phyloP scores from a whole-genome alignment of 495 filamentous ascomycete genomes.

The Jackrogersella minutella region DNA sequence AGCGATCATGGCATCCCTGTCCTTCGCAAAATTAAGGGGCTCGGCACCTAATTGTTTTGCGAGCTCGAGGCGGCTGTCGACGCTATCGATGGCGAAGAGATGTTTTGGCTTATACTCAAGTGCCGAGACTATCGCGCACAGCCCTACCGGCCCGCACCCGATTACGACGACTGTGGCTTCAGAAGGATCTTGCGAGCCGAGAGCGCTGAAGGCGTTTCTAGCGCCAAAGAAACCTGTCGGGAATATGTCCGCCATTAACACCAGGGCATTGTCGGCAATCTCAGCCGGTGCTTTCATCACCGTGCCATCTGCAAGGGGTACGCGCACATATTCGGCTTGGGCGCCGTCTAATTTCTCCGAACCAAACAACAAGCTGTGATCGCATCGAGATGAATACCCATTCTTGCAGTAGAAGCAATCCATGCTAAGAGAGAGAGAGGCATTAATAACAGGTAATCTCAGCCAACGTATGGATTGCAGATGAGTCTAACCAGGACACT shows the following conservation, averaged over 20 bases:
- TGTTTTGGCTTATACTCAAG: slow-evolving; percentile 81
- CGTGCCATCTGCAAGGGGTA: slow-evolving; percentile 86
- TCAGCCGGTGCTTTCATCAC: slow-evolving; percentile 77
- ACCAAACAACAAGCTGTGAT: slow-evolving; percentile 78
- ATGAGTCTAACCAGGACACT: slow-evolving; percentile 75
- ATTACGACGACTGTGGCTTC: slow-evolving; percentile 82
- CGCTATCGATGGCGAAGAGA: slow-evolving; percentile 84
- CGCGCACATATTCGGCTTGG: slow-evolving; percentile 89
- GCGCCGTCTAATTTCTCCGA: slow-evolving; percentile 77
- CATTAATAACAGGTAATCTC: slow-evolving; percentile 10
- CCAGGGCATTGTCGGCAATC: slow-evolving; percentile 77
- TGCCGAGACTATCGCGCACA: slow-evolving; percentile 87
- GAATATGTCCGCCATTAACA: slow-evolving; percentile 91
- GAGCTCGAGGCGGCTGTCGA: slow-evolving; percentile 78
- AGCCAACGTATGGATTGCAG: not conserved
- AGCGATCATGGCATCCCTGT: slow-evolving; percentile 71
- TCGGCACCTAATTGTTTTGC: slow-evolving; percentile 84
- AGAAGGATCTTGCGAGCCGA: slow-evolving; percentile 66
- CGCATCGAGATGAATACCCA: slow-evolving; percentile 83
- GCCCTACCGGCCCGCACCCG: slow-evolving; percentile 88
- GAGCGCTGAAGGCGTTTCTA: slow-evolving; percentile 77
- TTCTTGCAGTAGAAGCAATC: slow-evolving; percentile 91
- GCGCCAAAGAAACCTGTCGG: slow-evolving; percentile 92
- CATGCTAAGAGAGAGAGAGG: slow-evolving; percentile 63
- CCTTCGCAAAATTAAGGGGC: slow-evolving; percentile 79